Conservation (phyloP, 2,329 filamentous ascomycete species). For the Ophiostoma sp. region DNA sequence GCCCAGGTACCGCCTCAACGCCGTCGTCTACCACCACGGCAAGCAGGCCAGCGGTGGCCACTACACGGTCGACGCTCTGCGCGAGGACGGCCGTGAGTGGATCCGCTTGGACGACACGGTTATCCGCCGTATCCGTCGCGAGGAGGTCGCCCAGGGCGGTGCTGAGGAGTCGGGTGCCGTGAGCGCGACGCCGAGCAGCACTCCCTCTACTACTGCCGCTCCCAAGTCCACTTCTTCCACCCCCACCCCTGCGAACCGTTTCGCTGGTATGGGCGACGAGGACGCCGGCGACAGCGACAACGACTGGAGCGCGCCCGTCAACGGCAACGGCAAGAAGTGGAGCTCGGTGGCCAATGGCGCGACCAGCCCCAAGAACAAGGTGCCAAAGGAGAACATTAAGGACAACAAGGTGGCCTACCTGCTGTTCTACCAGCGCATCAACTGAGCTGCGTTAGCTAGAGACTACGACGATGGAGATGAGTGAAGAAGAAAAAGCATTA, state of each 20-base stretch:
- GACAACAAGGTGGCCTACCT: slow-evolving; percentile 98
- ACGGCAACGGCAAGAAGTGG: slow-evolving; percentile 71
- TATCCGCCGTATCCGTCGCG: slow-evolving; percentile 78
- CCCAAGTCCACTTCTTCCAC: slow-evolving; percentile 45
- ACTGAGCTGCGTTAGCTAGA: slow-evolving; percentile 7
- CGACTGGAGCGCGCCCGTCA: slow-evolving; percentile 67
- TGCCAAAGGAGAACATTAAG: slow-evolving; percentile 66
- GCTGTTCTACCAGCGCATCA: slow-evolving; percentile 86
- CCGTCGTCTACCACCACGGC: slow-evolving; percentile 95
- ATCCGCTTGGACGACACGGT: slow-evolving; percentile 92
- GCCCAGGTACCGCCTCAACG: slow-evolving; percentile 82
- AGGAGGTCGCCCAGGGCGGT: slow-evolving; percentile 86
- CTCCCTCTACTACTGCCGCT: not conserved
- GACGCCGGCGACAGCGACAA: slow-evolving; percentile 59
- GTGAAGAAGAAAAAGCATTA: not conserved
- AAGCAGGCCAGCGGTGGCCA: slow-evolving; percentile 95
- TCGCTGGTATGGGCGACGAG: slow-evolving; percentile 67
- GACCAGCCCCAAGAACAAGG: slow-evolving; percentile 53
- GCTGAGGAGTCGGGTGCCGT: slow-evolving; percentile 64
- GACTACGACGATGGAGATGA: not conserved
- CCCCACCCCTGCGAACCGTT: slow-evolving; percentile 62
- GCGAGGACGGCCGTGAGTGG: slow-evolving; percentile 95
- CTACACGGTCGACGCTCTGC: slow-evolving; percentile 94
- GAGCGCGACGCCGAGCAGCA: not conserved
- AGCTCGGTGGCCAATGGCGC: slow-evolving; percentile 67